Conservation (phyloP, 371 early-diverging fungal species). For the Quaeritorhiza haematococci region DNA sequence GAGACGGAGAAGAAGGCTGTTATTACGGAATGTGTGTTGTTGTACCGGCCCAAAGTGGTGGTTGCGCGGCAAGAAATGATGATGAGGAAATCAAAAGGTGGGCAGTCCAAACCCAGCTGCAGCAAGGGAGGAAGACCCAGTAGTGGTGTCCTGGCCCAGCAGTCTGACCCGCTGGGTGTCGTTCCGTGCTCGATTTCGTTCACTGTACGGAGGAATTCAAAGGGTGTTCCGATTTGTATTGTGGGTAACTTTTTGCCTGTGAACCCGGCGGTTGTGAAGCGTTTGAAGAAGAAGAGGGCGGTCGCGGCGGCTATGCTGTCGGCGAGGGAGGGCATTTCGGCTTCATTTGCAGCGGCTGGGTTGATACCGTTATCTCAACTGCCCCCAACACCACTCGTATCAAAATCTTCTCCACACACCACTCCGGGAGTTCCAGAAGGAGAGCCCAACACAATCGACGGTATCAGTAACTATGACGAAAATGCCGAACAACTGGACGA, state of each 20-base stretch:
- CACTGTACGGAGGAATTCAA: constrained; percentile 85
- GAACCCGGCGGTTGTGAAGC: not conserved
- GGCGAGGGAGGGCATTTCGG: too few species aligned
- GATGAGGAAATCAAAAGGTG: too few species aligned
- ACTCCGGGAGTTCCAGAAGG: too few species aligned
- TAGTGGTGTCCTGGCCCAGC: not conserved
- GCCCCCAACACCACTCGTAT: too few species aligned
- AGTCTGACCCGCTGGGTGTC: constrained; percentile 4
- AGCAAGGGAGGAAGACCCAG: constrained; percentile 10
- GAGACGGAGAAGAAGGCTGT: constrained; percentile 93
- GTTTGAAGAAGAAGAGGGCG: constrained; percentile 4
- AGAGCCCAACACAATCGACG: too few species aligned
- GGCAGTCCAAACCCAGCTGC: not conserved
- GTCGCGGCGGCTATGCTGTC: too few species aligned
- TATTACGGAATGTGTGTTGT: constrained; percentile 57
- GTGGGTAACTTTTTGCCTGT: not conserved
- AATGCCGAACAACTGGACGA: too few species aligned
- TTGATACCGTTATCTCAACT: constrained; percentile 15
- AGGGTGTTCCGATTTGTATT: constrained; percentile 61
- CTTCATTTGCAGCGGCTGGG: constrained; percentile 30
- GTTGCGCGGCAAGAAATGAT: not conserved
- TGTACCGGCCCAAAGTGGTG: not conserved
- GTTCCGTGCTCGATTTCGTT: constrained; percentile 82
- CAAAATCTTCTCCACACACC: too few species aligned
- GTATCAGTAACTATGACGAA: too few species aligned